Base-by-base conservation (phyloP, 164 flowering plant species). In the Akebia trifoliata region DNA sequence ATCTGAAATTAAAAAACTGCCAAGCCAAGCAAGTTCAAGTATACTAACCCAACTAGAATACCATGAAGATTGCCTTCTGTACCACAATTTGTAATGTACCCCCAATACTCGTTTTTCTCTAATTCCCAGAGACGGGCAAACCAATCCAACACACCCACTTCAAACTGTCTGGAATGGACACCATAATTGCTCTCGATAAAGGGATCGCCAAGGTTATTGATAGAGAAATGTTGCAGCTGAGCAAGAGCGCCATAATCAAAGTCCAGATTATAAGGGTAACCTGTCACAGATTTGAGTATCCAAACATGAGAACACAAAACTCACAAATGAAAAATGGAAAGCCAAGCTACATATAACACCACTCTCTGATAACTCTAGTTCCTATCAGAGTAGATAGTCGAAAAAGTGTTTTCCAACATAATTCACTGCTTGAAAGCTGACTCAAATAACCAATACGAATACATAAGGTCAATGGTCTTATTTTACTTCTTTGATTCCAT, bases 21-120 rank as follows among this genome's bases (percentile, higher is more conserved):
- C 38, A n/a, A 40, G 30, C 39, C 44, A 57, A 53, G 15, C 17
- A 14, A 62, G 45, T 17, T 17, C 45, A 35, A 60, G 10, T 26
- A 8, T 37, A 78, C 99, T 68, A 1, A 93, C 99, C 99, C 99
- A 37, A 94, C 87, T 46, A 94, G 76, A 51, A 94, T 86, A 14
- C 99, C 99, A 60, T 94, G 99, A 61, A 94, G 95, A 71, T 94
- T 94, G 38, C 99, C 97, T 75, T 94, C 99, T 32, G 99, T 90
- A 3, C 99, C 99, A 77, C 99, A 94, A 59, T 90, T 94, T 30
- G 99, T 90, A 14, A 94, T 94, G 69, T 94, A 94, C 17, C 99
- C 99, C 99, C 99, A 94, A 74, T 94, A 94, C 30, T 94, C 90
- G 60, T 74, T 56, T 65, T 83, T 84, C 75, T 94, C 96, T 35